Evolutionary conservation across 495 filamentous ascomycete genomes (phyloP).

Genomic region (Lindgomyces ingoldianus): DNA sequence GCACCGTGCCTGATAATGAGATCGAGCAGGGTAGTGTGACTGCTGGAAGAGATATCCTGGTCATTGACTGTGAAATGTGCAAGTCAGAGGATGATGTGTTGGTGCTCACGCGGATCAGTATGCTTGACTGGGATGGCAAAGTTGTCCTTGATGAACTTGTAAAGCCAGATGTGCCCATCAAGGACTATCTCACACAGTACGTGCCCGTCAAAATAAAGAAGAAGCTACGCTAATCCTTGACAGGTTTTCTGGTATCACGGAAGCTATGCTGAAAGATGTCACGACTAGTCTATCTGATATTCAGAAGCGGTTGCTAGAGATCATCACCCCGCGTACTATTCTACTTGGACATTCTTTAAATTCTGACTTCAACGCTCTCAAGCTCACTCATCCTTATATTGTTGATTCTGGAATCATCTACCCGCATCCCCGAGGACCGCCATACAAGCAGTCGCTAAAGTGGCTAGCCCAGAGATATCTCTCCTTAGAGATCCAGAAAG

Average conservation of each 20-base stretch:
- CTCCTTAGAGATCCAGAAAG: conserved; percentile 79
- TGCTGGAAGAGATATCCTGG: conserved; percentile 75
- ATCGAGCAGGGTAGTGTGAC: conserved; percentile 81
- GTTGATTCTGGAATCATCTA: conserved; percentile 87
- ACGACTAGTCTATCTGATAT: conserved; percentile 84
- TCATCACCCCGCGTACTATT: conserved; percentile 74
- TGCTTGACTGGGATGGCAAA: conserved; percentile 82
- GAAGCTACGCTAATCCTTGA: conserved; percentile 42
- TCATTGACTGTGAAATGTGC: conserved; percentile 97
- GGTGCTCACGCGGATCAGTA: conserved; percentile 82
- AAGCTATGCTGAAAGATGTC: conserved; percentile 73
- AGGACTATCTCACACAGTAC: conserved; percentile 83
- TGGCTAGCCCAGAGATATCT: conserved; percentile 80
- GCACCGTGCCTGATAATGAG: conserved; percentile 63
- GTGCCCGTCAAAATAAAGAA: conserved; percentile 1
- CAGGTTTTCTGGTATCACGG: conserved; percentile 77
- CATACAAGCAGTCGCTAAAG: conserved; percentile 75
- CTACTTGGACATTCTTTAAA: conserved; percentile 91
- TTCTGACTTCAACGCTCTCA: conserved; percentile 80
- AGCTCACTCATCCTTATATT: conserved; percentile 86
- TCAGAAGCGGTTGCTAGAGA: conserved; percentile 68
- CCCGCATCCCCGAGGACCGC: conserved; percentile 75
- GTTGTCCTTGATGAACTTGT: conserved; percentile 86
- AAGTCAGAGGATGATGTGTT: conserved; percentile 71
- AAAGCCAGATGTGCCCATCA: conserved; percentile 80